phyloP scores from a whole-genome alignment of 164 flowering plant species.

The Stephania yunnanensis region DNA sequence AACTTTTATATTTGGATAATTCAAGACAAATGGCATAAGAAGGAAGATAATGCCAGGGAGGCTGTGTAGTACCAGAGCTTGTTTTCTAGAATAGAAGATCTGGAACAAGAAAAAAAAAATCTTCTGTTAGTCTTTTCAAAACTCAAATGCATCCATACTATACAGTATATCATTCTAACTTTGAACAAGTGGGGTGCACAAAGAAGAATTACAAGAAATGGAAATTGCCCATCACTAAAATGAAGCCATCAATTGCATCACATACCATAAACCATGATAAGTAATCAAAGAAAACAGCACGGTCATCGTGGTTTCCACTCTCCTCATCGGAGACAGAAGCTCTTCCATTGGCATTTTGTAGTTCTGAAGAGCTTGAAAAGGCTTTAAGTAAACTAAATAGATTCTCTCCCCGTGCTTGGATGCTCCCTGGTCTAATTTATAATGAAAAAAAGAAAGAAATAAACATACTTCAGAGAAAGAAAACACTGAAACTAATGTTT shows the following conservation, averaged over 20 bases:
- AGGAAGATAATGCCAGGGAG: slow-evolving; percentile 62
- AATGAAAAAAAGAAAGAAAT: neutral
- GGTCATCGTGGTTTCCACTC: slow-evolving; percentile 32
- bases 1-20: slow-evolving; percentile 29
- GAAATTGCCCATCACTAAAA: neutral
- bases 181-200: neutral
- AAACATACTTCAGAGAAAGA: slow-evolving; percentile 10
- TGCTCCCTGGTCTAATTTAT: slow-evolving; percentile 83
- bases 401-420: slow-evolving; percentile 98
- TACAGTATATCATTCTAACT: slow-evolving; percentile 2
- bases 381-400: slow-evolving; percentile 64
- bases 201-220: neutral
- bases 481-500: slow-evolving; percentile 1
- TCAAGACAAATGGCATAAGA: slow-evolving; percentile 46
- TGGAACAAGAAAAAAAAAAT: slow-evolving; percentile 24
- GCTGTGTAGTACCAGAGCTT: slow-evolving; percentile 59
- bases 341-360: slow-evolving; percentile 45
- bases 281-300: slow-evolving; percentile 88
- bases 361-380: slow-evolving; percentile 61
- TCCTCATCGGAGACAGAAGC: slow-evolving; percentile 19
- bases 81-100: slow-evolving; percentile 67
- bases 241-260: neutral
- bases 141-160: slow-evolving; percentile 2
- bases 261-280: slow-evolving; percentile 72
- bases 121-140: neutral